Conservation (phyloP, 495 filamentous ascomycete genomes). For the Podospora pseudocomata region DNA sequence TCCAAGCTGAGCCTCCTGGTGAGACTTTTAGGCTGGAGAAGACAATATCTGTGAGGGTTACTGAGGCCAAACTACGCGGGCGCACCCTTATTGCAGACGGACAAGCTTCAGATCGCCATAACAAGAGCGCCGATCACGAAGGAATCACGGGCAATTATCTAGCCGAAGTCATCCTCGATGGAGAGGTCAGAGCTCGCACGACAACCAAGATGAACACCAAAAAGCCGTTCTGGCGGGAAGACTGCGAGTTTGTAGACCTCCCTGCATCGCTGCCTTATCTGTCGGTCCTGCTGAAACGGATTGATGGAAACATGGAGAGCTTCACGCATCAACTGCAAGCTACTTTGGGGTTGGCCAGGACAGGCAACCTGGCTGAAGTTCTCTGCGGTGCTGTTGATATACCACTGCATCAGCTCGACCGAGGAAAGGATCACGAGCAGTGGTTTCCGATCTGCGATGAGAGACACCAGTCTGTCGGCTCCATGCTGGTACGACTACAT, state of each 20-base stretch:
- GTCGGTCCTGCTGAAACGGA: constrained; percentile 76
- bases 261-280: constrained; percentile 74
- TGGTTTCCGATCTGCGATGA: constrained; percentile 85
- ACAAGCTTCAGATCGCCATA: constrained; percentile 29
- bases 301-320: constrained; percentile 46
- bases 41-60: constrained; percentile 51
- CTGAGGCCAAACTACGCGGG: constrained; percentile 55
- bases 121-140: constrained; percentile 36
- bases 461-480: constrained; percentile 67
- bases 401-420: constrained; percentile 75
- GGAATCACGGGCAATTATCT: constrained; percentile 62
- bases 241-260: constrained; percentile 81
- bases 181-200: constrained; percentile 81
- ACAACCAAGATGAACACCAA: constrained; percentile 75
- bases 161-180: constrained; percentile 88
- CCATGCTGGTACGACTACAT: constrained; percentile 79
- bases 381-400: constrained; percentile 75
- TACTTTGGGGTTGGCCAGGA: constrained; percentile 40
- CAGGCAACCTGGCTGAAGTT: constrained; percentile 38
- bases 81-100: constrained; percentile 30
- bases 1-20: constrained; percentile 37
- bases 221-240: constrained; percentile 93
- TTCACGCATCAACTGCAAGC: constrained; percentile 44
- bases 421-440: constrained; percentile 75
- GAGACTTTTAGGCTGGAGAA: constrained; percentile 59